A percentile compares a stretch with the other conserved stretches of the same genome.
These are phyloP conservation scores for Silene conica DNA, from an alignment of 148 eudicot genomes.

Conservation along the genomic window DNA sequence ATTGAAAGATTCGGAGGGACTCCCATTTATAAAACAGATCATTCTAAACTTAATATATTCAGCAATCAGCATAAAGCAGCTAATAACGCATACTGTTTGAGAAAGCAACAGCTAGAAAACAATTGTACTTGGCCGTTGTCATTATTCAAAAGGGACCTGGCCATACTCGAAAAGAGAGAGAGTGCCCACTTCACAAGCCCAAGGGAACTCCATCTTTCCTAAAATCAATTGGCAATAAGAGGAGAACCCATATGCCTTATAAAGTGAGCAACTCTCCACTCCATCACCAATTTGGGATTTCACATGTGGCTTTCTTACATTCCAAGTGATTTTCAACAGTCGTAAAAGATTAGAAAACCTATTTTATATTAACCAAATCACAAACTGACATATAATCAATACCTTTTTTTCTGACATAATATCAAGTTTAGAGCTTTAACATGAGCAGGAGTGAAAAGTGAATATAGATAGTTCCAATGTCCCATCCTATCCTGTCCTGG, in stretches of 20 bases:
- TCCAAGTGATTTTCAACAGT: too few species aligned
- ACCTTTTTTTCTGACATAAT: constrained; percentile 80
- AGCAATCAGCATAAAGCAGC: not conserved
- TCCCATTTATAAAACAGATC: not conserved
- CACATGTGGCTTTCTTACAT: too few species aligned
- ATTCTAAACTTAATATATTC: not conserved
- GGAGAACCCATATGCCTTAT: too few species aligned
- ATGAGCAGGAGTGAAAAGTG: constrained; percentile 66
- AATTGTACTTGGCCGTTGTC: too few species aligned
- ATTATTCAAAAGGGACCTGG: too few species aligned
- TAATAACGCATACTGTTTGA: not conserved
- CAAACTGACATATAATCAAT: constrained; percentile 10
- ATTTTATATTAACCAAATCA: not conserved
- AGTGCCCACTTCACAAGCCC: too few species aligned
- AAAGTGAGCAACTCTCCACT: too few species aligned
- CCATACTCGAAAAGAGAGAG: too few species aligned
- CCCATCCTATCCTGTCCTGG: constrained; percentile 58
- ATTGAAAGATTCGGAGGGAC: not conserved
- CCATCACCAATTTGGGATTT: too few species aligned
- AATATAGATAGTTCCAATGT: constrained; percentile 77
- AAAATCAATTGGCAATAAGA: too few species aligned
- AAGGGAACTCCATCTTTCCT: too few species aligned
- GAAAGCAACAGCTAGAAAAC: not conserved
- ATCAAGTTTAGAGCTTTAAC: constrained; percentile 59
- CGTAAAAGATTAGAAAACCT: not conserved